Evolutionary conservation across 2,329 filamentous ascomycete genomes (phyloP), one percentile per base, ranked within the genome.

Genomic region (Nigrospora sphaerica): DNA sequence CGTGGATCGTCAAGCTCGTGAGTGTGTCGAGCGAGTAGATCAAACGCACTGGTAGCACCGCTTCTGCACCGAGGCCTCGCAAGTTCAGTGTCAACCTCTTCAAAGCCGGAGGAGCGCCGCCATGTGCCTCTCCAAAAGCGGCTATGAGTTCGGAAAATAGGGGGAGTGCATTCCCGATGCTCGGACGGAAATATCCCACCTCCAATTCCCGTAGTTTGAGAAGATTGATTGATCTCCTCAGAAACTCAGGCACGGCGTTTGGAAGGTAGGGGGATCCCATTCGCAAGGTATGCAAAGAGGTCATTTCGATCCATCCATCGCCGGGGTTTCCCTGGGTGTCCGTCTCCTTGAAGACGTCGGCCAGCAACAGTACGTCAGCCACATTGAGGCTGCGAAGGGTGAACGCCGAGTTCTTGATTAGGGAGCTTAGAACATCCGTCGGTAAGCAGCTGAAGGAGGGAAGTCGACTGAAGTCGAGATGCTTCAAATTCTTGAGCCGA

Each of bases 1-100:
- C 28, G 10, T n/a, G 18, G 4, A 45, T 18, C 14, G 37, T 31
- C 42, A 48, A 16, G 16, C 13, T 45, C n/a, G 42, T 48, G 12
- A 48, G 18, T 13, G 46, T 48, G 12, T 42, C 34, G 11, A 48
- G 42, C n/a, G 46, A 45, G 19, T 37, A 18, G 32, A 48, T 19
- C 14, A 48, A 45, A 39, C 37, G 38, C 16, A n/a, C 6, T 36
- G 34, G 14, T 36, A n/a, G 14, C 16, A 36, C 6, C 10, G 12
- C 6, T 9, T 36, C 7, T 36, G 12, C n/a, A 42, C 16, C 13
- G 3, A 33, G 5, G 16, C n/a, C 31, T 13, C 23, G 5, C 23
- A 28, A 10, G 23, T 6, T 6, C 10, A 28, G 4, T 6, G 31
- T 34, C 3, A 42, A 31, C 2, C 7, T n/a, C 1, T 34, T 17